Evolutionary conservation across 2,329 filamentous ascomycete genomes (phyloP), one percentile per base, ranked within the genome.

Genomic region (Fusarium metavorans): DNA sequence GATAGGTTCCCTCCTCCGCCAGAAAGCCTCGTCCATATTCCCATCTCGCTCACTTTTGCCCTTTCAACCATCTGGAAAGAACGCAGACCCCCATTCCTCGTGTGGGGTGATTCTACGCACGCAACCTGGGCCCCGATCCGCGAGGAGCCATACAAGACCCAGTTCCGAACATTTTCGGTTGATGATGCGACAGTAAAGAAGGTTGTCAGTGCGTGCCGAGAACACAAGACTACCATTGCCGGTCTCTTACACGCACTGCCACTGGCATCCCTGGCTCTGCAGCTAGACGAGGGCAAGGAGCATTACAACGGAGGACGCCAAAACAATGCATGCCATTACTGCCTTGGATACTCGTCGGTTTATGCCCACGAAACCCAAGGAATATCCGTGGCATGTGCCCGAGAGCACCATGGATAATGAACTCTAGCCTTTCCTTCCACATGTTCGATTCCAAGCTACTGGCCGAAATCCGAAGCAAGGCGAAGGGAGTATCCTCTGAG

Each of bases 211-310:
- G 68, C 69, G 9, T 82, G 80, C 43, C 72, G 80, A n/a, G 41
- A 64, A 20, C 70, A 81, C 45, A 64, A 73, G 14, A 81, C 80
- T 3, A 82, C 80, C 2, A 50, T 82, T 6, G 80, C 80, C 13
- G 79, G 74, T 8, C 70, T 82, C 14, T 57, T 82, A 18, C 74
- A 81, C 23, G 77, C 72, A 13, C 54, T 82, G 4, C 59, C 64
- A 2, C 60, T 81, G 5, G 60, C 61, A 2, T 79, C 76, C 9
- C 64, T 82, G 8, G 71, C 79, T 11, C 37, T 73, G 8, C 73
- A 75, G 25, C 18, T 74, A 11, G 63, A 48, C 6, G 57, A 74
- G 25, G 67, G 57, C 9, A 58, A 58, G 50, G 67, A 56, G 34
- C 41, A 75, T 25, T 30, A 66, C 13, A 59, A 62, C n/a, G 27